phyloP scores from a whole-genome alignment of 2,329 filamentous ascomycete genomes.

The Harringtonia lauricola region DNA sequence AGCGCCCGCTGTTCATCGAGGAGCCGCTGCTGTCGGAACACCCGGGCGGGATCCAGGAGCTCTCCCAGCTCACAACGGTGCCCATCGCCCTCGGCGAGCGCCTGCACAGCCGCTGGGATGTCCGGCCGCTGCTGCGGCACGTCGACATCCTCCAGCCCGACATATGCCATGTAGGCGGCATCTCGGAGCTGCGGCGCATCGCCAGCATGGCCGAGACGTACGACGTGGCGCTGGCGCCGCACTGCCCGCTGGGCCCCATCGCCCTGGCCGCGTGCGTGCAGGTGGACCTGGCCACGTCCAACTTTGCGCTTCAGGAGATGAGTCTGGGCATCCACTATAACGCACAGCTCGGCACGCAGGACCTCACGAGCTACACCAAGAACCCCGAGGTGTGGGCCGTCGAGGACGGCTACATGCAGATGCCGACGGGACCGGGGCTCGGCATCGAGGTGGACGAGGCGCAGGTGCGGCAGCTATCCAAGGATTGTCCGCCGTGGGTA shows the following conservation, averaged over 20 bases:
- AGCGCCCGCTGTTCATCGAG: slow-evolving; percentile 55
- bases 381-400: slow-evolving; percentile 43
- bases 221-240: slow-evolving; percentile 54
- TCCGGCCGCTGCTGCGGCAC: slow-evolving; percentile 51
- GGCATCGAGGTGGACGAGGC: slow-evolving; percentile 57
- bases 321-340: slow-evolving; percentile 63
- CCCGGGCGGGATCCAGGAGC: slow-evolving; percentile 42
- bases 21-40: slow-evolving; percentile 56
- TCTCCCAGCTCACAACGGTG: slow-evolving; percentile 41
- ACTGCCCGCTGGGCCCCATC: slow-evolving; percentile 56
- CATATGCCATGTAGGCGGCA: slow-evolving; percentile 52
- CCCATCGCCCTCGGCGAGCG: slow-evolving; percentile 57
- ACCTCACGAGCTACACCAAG: slow-evolving; percentile 49
- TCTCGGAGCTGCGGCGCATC: slow-evolving; percentile 52
- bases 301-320: slow-evolving; percentile 60
- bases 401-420: slow-evolving; percentile 43
- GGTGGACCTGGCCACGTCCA: slow-evolving; percentile 41
- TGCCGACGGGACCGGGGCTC: slow-evolving; percentile 40
- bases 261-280: slow-evolving; percentile 56
- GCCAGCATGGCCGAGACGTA: slow-evolving; percentile 55
- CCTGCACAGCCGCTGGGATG: slow-evolving; percentile 54
- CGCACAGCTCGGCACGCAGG: slow-evolving; percentile 33
- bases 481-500: slow-evolving; percentile 40
- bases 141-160: slow-evolving; percentile 59
- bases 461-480: slow-evolving; percentile 40